Evolutionary conservation across 1,284 basidiomycete species (phyloP).

Genomic region (Cryptococcus depauperatus): DNA sequence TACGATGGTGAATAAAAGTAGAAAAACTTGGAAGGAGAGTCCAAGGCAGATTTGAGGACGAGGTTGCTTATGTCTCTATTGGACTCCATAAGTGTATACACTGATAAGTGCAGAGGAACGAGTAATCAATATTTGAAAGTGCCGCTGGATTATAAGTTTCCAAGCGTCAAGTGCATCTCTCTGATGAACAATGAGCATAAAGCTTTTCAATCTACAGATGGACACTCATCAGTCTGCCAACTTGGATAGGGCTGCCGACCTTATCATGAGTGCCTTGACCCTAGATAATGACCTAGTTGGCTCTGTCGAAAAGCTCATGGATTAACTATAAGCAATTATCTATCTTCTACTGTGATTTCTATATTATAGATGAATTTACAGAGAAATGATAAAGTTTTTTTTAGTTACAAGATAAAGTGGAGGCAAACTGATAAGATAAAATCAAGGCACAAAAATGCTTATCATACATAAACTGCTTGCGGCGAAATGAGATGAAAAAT

Average conservation of each 20-base stretch:
- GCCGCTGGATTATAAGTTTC: constrained; percentile 27
- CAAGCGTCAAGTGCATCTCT: constrained; percentile 26
- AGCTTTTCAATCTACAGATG: background rate
- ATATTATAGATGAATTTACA: too few relatives aligned
- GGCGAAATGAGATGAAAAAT: too few relatives aligned
- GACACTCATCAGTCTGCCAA: constrained; percentile 27
- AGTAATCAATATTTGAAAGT: constrained; percentile 22
- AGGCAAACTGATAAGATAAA: too few relatives aligned
- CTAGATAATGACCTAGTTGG: too few relatives aligned
- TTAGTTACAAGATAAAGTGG: too few relatives aligned
- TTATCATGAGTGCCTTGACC: constrained; percentile 25
- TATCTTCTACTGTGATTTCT: too few relatives aligned
- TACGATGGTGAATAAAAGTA: constrained; percentile 27
- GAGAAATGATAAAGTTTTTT: too few relatives aligned
- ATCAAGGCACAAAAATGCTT: too few relatives aligned
- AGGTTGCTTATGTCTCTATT: constrained; percentile 27
- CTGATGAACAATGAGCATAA: constrained; percentile 5
- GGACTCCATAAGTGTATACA: background rate
- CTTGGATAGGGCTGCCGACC: constrained; percentile 19
- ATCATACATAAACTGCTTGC: too few relatives aligned
- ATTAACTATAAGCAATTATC: too few relatives aligned
- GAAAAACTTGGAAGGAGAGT: constrained; percentile 7
- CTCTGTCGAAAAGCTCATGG: too few relatives aligned
- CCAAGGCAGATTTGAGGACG: constrained; percentile 11
- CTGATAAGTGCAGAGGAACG: background rate